Base-by-base conservation (phyloP, 176 grass and related monocot species). In the Dactylis glomerata region DNA sequence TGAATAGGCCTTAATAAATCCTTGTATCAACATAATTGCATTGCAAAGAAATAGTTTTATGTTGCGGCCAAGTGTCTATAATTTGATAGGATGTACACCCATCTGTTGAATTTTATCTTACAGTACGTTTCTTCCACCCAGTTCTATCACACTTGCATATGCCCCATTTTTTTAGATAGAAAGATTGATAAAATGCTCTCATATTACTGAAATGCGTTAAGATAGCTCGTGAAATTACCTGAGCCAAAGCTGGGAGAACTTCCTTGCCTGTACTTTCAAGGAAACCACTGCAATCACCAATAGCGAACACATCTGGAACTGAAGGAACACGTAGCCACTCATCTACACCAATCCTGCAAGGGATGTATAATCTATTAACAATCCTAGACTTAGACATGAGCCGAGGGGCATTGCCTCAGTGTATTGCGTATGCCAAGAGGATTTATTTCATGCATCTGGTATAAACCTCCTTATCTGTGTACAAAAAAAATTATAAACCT, bases 251-350 rank as follows among this genome's bases (percentile, higher is more conserved):
- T 19, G 93, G 96, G 88, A 95, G 89, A 86, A 90, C 91, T 75
- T 82, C 76, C 73, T 87, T 95, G 70, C 93, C 93, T 3, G 91
- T 98, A 84, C 87, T 92, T 81, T 95, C 93, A 16, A 95, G 87
- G 66, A 94, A 98, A 37, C 96, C 96, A 81, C 91, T 82, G 47
- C 96, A 98, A 86, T 98, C 96, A 85, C 96, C 96, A 79, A 98
- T 87, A 68, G 96, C 91, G 23, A 95, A 98, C 54, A 94, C 87
- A 67, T 98, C 93, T 20, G n/a, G 82, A 55, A 73, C 89, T 61
- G 93, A 92, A 81, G 96, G 96, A 85, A 98, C 81, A 33, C 86
- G 81, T 51, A 98, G 52, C 96, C 96, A 98, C 76, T 98, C 93
- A 69, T 98, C 91, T 16, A 95, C 87, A 49, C 93, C 96, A 4